Percentiles rank a stretch among this genome's conserved stretches.
These are phyloP conservation scores for Myochromella boudieri DNA, from an alignment of 768 basidiomycete species.

Conservation along the genomic window DNA sequence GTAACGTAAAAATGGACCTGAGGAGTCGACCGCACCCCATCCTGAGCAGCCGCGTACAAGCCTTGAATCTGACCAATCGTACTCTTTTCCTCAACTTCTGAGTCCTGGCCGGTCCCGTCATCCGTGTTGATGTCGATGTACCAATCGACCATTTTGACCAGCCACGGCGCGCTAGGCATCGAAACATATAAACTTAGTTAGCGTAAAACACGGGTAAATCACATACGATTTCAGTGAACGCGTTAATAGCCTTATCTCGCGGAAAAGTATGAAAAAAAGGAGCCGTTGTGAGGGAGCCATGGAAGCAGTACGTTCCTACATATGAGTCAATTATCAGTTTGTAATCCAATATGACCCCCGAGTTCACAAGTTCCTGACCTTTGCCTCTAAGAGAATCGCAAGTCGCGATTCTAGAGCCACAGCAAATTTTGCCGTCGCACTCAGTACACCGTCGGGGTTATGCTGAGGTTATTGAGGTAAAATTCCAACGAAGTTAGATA, in stretches of 20 bases:
- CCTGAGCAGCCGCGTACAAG: slow-evolving; percentile 51
- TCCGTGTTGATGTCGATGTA: slow-evolving; percentile 36
- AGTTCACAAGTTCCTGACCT: slow-evolving; percentile 36
- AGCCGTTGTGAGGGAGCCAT: slow-evolving; percentile 59
- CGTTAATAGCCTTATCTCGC: slow-evolving; percentile 62
- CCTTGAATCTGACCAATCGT: slow-evolving; percentile 44
- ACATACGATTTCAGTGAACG: slow-evolving; percentile 64
- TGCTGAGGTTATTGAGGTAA: slow-evolving; percentile 9
- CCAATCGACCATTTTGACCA: slow-evolving; percentile 44
- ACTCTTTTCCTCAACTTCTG: slow-evolving; percentile 41
- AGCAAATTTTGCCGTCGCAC: slow-evolving; percentile 46
- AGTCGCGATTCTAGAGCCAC: slow-evolving; percentile 56
- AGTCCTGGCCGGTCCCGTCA: slow-evolving; percentile 35
- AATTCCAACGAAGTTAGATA: neutral
- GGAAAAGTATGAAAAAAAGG: slow-evolving; percentile 59
- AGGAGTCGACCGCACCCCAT: slow-evolving; percentile 39
- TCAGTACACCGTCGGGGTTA: slow-evolving; percentile 28
- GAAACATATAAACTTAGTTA: neutral
- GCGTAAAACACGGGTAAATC: neutral
- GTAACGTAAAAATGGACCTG: slow-evolving; percentile 36
- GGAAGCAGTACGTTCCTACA: slow-evolving; percentile 52
- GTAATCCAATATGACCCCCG: neutral
- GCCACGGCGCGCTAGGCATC: slow-evolving; percentile 48
- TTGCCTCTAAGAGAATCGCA: slow-evolving; percentile 54
- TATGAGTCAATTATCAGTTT: too few species aligned